A percentile compares a stretch with the other conserved stretches of the same genome.
phyloP scores from a whole-genome alignment of 2,329 filamentous ascomycete genomes.

The Fusarium verrucosum region DNA sequence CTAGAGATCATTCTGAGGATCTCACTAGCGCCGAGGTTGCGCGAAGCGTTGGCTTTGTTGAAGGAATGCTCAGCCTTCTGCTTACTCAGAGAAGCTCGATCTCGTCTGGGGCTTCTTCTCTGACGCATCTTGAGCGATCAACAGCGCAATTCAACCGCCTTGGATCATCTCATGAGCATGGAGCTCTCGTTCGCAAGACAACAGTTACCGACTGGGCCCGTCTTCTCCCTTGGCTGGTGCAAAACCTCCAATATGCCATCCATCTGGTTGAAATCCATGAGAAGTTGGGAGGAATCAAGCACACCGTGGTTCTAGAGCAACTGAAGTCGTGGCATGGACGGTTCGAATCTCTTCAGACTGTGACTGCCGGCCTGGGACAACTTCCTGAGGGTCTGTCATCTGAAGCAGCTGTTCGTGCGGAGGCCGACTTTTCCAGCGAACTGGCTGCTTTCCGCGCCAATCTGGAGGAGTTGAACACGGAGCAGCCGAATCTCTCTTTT shows the following conservation, averaged over 20 bases:
- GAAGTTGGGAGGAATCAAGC: constrained; percentile 66
- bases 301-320: constrained; percentile 54
- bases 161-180: constrained; percentile 41
- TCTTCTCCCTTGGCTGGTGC: constrained; percentile 68
- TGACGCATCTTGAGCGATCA: constrained; percentile 52
- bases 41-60: constrained; percentile 84
- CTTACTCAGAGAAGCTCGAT: constrained; percentile 67
- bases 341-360: constrained; percentile 56
- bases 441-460: constrained; percentile 51
- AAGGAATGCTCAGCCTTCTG: constrained; percentile 78
- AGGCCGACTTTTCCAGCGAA: constrained; percentile 49
- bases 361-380: constrained; percentile 54
- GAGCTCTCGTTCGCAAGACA: constrained; percentile 32
- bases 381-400: constrained; percentile 64
- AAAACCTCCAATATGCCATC: constrained; percentile 70
- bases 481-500: constrained; percentile 69
- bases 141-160: constrained; percentile 52
- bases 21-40: constrained; percentile 81
- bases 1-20: constrained; percentile 82
- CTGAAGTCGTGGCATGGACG: constrained; percentile 61
- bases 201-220: constrained; percentile 39
- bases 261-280: constrained; percentile 73
- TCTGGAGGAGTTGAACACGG: constrained; percentile 52
- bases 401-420: constrained; percentile 47
- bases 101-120: constrained; percentile 50